phyloP scores from a whole-genome alignment of 371 early-diverging fungal genomes.

The Haplosporangium sp. region DNA sequence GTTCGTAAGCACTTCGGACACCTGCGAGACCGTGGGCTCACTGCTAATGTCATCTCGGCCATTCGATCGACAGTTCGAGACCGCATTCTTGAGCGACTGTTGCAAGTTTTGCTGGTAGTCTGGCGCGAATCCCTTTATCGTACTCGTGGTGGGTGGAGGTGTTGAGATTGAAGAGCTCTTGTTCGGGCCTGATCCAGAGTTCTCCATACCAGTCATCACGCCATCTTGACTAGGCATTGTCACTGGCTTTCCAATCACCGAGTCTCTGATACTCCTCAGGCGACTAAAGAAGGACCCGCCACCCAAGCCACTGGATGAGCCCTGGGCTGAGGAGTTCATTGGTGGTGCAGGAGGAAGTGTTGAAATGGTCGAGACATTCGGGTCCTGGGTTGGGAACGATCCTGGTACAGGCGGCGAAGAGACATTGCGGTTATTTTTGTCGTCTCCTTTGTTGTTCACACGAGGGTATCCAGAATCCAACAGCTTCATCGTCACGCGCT shows the following conservation, averaged over 20 bases:
- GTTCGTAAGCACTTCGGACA: slow-evolving; percentile 37
- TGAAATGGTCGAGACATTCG: slow-evolving; percentile 34
- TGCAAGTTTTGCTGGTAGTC: slow-evolving; percentile 62
- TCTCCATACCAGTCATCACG: slow-evolving; percentile 17
- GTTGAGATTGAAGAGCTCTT: slow-evolving; percentile 10
- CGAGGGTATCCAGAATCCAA: slow-evolving; percentile 72
- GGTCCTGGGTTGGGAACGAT: slow-evolving; percentile 30
- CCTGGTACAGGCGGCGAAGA: slow-evolving; percentile 33
- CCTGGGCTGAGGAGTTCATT: background rate
- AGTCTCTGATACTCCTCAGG: slow-evolving; percentile 40
- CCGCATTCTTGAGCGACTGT: slow-evolving; percentile 62
- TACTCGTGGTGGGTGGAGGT: slow-evolving; percentile 56
- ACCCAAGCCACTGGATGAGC: slow-evolving; percentile 2
- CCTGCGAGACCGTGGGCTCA: slow-evolving; percentile 34
- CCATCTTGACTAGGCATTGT: slow-evolving; percentile 2
- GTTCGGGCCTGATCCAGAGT: slow-evolving; percentile 14
- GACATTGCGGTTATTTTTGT: background rate
- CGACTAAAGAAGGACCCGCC: slow-evolving; percentile 54
- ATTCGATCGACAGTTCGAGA: slow-evolving; percentile 68
- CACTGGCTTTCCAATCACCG: slow-evolving; percentile 31
- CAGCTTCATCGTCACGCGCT: slow-evolving; percentile 70
- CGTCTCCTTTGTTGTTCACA: slow-evolving; percentile 2
- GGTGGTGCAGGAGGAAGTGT: slow-evolving; percentile 23
- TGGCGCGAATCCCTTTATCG: slow-evolving; percentile 57
- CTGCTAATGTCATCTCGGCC: slow-evolving; percentile 47